Evolutionary conservation across 2,329 filamentous ascomycete species (phyloP).

Genomic region (Aspergillus pseudoterreus): DNA sequence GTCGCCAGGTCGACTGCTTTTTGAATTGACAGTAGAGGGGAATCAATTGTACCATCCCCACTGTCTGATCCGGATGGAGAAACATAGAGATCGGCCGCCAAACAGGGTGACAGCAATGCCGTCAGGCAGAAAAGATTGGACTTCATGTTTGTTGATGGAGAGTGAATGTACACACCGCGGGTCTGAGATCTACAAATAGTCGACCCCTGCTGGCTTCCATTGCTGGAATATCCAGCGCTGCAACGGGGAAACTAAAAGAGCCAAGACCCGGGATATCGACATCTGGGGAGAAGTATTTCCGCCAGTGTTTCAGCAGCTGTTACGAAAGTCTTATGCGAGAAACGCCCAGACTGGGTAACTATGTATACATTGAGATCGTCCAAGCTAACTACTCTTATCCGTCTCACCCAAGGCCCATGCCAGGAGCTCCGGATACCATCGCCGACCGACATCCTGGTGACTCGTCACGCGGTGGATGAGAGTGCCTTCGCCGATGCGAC

Average conservation of each 20-base stretch:
- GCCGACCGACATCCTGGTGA: conserved; percentile 34
- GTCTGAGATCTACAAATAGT: neutral
- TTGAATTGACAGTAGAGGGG: conserved; percentile 13
- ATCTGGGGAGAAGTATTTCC: neutral
- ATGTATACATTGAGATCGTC: neutral
- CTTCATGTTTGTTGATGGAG: neutral
- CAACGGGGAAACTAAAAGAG: conserved; percentile 6
- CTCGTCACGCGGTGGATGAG: conserved; percentile 35
- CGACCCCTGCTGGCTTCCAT: neutral
- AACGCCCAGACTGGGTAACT: neutral
- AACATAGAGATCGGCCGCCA: conserved; percentile 14
- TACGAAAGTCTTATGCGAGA: neutral
- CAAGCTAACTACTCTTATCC: conserved; percentile 5
- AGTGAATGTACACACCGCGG: neutral
- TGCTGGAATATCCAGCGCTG: conserved; percentile 1
- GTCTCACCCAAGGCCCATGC: conserved; percentile 25
- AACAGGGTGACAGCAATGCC: neutral
- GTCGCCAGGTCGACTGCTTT: conserved; percentile 12
- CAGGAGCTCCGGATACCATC: conserved; percentile 36
- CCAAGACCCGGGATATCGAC: neutral
- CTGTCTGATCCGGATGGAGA: conserved; percentile 11
- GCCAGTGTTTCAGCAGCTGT: neutral
- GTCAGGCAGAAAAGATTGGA: neutral
- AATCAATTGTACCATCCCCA: conserved; percentile 7
- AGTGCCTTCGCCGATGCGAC: conserved; percentile 31